Evolutionary conservation across 192 early-diverging fungal species (phyloP).

Genomic region (Backusella mclennaniae): DNA sequence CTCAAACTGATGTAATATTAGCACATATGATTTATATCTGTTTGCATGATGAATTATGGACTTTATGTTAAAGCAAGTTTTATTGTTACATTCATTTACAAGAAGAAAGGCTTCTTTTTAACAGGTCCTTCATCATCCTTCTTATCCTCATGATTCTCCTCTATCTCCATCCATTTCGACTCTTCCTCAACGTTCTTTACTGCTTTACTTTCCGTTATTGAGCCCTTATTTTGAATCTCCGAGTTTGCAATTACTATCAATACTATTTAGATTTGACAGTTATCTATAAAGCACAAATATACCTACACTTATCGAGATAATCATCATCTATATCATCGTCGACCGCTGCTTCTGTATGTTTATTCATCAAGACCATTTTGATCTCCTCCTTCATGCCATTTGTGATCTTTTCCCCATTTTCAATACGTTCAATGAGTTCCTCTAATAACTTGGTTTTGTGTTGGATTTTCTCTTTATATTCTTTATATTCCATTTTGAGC

Average conservation of each 20-base stretch:
- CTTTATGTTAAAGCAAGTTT: too few species aligned
- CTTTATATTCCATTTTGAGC: conserved; percentile 37
- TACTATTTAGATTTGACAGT: background rate
- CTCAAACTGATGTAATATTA: too few species aligned
- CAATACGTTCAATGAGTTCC: conserved; percentile 26
- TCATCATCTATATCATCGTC: conserved; percentile 34
- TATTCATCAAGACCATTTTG: conserved; percentile 22
- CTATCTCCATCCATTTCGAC: conserved; percentile 4
- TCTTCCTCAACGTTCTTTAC: background rate
- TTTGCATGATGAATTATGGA: too few species aligned
- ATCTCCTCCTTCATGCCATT: conserved; percentile 24
- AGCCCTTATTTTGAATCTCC: background rate
- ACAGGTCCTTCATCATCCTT: background rate
- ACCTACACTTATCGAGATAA: conserved; percentile 39
- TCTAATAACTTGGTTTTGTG: conserved; percentile 27
- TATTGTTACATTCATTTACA: conserved; percentile 6
- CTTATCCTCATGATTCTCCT: background rate
- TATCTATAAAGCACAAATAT: background rate
- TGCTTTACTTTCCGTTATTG: background rate
- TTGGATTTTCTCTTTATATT: conserved; percentile 27
- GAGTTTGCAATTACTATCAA: conserved; percentile 4
- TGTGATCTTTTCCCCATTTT: conserved; percentile 21
- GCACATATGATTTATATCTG: too few species aligned
- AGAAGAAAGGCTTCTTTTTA: conserved; percentile 14
- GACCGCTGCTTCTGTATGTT: background rate